phyloP scores from a whole-genome alignment of 352 stramenopile genomes.

The Bremia lactucae region DNA sequence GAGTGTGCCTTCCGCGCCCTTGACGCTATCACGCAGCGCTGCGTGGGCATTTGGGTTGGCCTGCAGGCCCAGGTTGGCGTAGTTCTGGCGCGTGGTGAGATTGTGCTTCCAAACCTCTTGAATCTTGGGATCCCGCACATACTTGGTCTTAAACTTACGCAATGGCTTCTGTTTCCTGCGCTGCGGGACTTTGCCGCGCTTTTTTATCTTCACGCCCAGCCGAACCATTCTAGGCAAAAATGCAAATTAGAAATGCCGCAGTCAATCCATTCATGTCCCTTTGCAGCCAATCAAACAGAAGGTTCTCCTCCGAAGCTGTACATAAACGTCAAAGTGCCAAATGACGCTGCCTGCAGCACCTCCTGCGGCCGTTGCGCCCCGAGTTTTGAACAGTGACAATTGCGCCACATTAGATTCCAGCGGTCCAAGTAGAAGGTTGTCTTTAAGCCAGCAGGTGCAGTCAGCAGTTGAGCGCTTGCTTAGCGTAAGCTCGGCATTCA shows the following conservation, averaged over 20 bases:
- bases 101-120: constrained; percentile 70
- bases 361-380: not conserved
- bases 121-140: constrained; percentile 60
- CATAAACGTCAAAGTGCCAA: no score
- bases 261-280: no score
- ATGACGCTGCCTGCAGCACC: constrained; percentile 2
- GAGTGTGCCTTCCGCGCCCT: constrained; percentile 38
- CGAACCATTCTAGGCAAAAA: constrained; percentile 26
- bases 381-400: no score
- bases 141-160: constrained; percentile 64
- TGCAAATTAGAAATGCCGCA: no score
- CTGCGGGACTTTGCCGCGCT: constrained; percentile 52
- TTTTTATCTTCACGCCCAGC: constrained; percentile 49
- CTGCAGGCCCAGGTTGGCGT: constrained; percentile 57
- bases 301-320: no score
- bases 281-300: no score
- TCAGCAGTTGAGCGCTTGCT: constrained; percentile 46
- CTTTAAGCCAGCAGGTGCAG: constrained; percentile 32
- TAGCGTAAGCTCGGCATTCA: constrained; percentile 54
- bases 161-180: constrained; percentile 61
- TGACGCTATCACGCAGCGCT: constrained; percentile 35
- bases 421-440: constrained; percentile 10
- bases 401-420: no score
- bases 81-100: constrained; percentile 75
- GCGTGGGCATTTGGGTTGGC: constrained; percentile 53